These are phyloP conservation scores for Paramecium primaurelia DNA, from an alignment of 73 alveolate species.

Conservation along the genomic window DNA sequence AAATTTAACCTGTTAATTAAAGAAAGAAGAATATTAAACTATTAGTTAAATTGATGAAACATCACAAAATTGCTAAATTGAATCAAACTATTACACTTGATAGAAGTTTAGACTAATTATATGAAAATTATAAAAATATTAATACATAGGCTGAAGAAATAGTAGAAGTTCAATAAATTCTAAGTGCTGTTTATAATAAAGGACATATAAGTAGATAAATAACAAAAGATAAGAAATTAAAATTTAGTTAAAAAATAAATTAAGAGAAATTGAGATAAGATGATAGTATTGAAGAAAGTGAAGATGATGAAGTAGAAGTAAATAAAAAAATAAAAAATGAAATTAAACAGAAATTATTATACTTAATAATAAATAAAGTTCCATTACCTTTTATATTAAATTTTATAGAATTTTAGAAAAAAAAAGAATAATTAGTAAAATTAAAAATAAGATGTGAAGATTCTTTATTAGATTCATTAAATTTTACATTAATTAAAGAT, in stretches of 20 bases:
- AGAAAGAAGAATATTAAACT: neutral
- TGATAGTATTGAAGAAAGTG: neutral
- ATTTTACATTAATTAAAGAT: neutral
- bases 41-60: neutral
- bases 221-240: neutral
- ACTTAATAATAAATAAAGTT: neutral
- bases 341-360: neutral
- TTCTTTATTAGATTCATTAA: neutral
- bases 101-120: neutral
- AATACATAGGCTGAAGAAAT: neutral
- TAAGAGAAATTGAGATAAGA: neutral
- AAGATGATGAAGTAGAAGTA: neutral
- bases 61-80: neutral
- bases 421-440: neutral
- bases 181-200: neutral
- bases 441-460: neutral
- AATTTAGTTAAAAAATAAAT: neutral
- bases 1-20: neutral
- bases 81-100: neutral
- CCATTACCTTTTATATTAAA: neutral
- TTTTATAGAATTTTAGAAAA: neutral
- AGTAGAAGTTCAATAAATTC: neutral
- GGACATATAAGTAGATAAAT: neutral
- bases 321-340: neutral
- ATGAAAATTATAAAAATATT: neutral